These are phyloP conservation scores for Ceratocystis lukuohia DNA, from an alignment of 2,329 filamentous ascomycete genomes.

Conservation along the genomic window DNA sequence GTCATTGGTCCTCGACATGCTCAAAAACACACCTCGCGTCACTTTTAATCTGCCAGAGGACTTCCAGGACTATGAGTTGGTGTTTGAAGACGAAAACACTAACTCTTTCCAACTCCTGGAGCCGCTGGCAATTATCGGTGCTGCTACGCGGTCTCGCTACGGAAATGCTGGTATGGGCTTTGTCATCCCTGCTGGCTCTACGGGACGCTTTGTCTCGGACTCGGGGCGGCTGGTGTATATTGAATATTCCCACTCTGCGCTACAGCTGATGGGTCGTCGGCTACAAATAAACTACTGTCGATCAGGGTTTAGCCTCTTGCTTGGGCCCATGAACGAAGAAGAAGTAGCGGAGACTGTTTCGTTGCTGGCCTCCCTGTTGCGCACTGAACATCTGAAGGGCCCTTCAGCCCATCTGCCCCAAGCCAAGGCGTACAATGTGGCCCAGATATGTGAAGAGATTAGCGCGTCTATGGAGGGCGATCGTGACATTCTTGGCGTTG, in stretches of 20 bases:
- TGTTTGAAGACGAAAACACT: slow-evolving; percentile 72
- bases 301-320: slow-evolving; percentile 38
- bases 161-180: slow-evolving; percentile 37
- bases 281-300: slow-evolving; percentile 53
- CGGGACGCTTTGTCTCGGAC: slow-evolving; percentile 63
- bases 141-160: slow-evolving; percentile 18
- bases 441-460: slow-evolving; percentile 41
- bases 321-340: slow-evolving; percentile 43
- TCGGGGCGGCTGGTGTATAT: slow-evolving; percentile 61
- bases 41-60: slow-evolving; percentile 61
- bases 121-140: slow-evolving; percentile 49
- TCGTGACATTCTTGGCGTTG: slow-evolving; percentile 63
- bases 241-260: slow-evolving; percentile 65
- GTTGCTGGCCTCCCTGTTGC: slow-evolving; percentile 58
- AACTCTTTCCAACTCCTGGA: slow-evolving; percentile 60
- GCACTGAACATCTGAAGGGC: slow-evolving; percentile 34
- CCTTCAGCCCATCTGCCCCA: slow-evolving; percentile 20
- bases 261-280: slow-evolving; percentile 66
- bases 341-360: slow-evolving; percentile 60
- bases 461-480: slow-evolving; percentile 44
- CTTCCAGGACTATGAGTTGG: slow-evolving; percentile 63
- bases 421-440: slow-evolving; percentile 25
- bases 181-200: slow-evolving; percentile 50
- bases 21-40: slow-evolving; percentile 58
- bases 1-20: slow-evolving; percentile 41